phyloP scores from a whole-genome alignment of 163 green algal species.

The Volvox carteri region DNA sequence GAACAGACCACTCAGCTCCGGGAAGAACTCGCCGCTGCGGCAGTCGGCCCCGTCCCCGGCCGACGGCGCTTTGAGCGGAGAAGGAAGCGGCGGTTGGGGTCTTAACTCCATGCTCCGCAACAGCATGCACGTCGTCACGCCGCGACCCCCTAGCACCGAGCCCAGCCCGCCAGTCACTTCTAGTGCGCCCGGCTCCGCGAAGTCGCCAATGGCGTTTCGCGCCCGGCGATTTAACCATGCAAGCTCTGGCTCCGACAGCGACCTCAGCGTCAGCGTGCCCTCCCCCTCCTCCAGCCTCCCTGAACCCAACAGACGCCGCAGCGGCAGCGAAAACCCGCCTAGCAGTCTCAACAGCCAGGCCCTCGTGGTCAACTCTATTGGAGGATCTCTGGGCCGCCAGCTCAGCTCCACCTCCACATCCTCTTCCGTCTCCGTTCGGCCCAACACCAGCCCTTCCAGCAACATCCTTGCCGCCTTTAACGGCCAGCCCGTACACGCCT shows the following conservation, averaged over 20 bases:
- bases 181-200: not conserved
- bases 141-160: conserved; percentile 22
- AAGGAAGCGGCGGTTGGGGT: conserved; percentile 10
- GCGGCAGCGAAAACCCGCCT: conserved; percentile 12
- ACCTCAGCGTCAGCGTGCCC: conserved; percentile 3
- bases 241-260: conserved; percentile 4
- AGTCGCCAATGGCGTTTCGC: conserved; percentile 52
- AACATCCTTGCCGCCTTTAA: conserved; percentile 45
- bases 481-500: conserved; percentile 1
- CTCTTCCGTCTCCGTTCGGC: not conserved
- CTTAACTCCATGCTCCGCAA: conserved; percentile 37
- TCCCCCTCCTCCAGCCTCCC: not conserved
- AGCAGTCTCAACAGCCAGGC: conserved; percentile 13
- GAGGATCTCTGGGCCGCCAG: not conserved
- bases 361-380: not conserved
- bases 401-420: conserved; percentile 26
- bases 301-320: conserved; percentile 16
- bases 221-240: conserved; percentile 30
- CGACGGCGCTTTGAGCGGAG: conserved; percentile 42
- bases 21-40: conserved; percentile 20
- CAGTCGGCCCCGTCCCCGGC: conserved; percentile 24
- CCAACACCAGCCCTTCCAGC: not conserved
- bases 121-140: not conserved
- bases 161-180: not conserved
- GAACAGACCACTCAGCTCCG: not conserved